These are phyloP conservation scores for Citrus hindsii DNA, from an alignment of 345 rosid species.

Conservation along the genomic window DNA sequence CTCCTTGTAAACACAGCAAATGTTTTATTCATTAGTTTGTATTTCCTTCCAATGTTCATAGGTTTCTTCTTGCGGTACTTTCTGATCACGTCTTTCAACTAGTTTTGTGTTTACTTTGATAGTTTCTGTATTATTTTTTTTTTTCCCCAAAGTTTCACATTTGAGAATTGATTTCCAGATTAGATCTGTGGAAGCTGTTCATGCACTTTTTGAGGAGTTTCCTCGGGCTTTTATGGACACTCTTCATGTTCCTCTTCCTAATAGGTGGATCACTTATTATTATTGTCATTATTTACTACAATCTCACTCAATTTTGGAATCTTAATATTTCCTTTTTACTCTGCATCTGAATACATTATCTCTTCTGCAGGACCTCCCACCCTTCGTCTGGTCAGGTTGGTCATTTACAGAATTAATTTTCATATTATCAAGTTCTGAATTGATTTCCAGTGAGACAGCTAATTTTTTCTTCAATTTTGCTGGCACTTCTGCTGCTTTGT, in stretches of 20 bases:
- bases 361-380: constrained; percentile 52
- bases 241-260: constrained; percentile 57
- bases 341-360: not conserved
- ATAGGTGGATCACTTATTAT: constrained; percentile 36
- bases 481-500: not conserved
- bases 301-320: not conserved
- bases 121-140: not conserved
- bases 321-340: not conserved
- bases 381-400: constrained; percentile 50
- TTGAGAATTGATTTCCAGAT: constrained; percentile 47
- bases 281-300: not conserved
- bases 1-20: not conserved
- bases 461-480: not conserved
- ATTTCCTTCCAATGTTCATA: not conserved
- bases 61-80: not conserved
- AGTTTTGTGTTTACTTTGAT: not conserved
- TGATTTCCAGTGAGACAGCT: not conserved
- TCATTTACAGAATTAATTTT: constrained; percentile 3
- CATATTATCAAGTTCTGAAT: not conserved
- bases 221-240: constrained; percentile 75
- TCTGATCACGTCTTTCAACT: not conserved
- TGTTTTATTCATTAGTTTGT: constrained; percentile 9
- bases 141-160: not conserved
- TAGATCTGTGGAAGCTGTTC: constrained; percentile 88
- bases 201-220: constrained; percentile 78